These are phyloP conservation scores for Brassica rapa DNA, from an alignment of 345 rosid species.

Conservation along the genomic window DNA sequence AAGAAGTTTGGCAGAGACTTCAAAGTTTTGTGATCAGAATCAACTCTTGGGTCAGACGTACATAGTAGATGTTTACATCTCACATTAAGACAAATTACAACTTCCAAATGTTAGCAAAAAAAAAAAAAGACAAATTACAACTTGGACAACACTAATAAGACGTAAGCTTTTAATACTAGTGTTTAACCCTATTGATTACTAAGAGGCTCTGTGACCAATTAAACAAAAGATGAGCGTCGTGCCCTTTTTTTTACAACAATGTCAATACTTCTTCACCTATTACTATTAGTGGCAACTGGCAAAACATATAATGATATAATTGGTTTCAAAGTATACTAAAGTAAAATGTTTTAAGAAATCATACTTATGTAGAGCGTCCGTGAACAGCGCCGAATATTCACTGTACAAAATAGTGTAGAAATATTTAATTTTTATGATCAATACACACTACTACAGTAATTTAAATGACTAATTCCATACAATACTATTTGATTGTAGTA, in stretches of 20 bases:
- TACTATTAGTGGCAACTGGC: slow-evolving; percentile 17
- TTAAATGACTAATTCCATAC: background rate
- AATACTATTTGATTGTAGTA: background rate
- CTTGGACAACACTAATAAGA: background rate
- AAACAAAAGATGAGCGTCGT: background rate
- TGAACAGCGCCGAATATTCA: slow-evolving; percentile 22
- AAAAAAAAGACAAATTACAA: background rate
- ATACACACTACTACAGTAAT: background rate
- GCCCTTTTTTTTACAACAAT: background rate
- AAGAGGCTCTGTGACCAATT: background rate
- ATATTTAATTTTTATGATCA: background rate
- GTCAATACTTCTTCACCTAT: background rate
- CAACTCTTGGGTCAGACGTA: slow-evolving; percentile 11
- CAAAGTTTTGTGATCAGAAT: slow-evolving; percentile 13
- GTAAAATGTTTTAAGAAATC: background rate
- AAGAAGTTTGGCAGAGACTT: background rate
- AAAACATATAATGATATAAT: background rate
- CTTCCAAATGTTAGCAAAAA: background rate
- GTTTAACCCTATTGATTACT: background rate
- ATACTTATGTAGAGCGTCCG: background rate
- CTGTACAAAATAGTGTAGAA: background rate
- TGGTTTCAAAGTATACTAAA: background rate
- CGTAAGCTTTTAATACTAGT: background rate
- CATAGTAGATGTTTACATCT: slow-evolving; percentile 7
- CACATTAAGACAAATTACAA: background rate